Percentiles rank a stretch among this genome's conserved stretches.
Conservation (phyloP, 2,329 filamentous ascomycete species). For the Apiospora aurea region DNA sequence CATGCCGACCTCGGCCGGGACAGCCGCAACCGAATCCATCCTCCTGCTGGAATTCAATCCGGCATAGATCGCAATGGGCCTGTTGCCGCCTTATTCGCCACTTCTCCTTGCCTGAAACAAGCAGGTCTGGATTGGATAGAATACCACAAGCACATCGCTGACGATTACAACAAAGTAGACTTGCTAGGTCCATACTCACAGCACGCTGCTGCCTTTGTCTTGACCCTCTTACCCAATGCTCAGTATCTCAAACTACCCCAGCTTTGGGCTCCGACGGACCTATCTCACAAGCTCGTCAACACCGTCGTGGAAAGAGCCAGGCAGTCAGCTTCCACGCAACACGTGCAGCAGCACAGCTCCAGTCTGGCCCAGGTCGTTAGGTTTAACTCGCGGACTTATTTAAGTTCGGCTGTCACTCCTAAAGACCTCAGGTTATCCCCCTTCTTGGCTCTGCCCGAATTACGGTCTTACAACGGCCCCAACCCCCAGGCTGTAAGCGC, state of each 20-base stretch:
- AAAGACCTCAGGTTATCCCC: too few species aligned
- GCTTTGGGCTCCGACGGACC: neutral
- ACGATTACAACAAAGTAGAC: too few species aligned
- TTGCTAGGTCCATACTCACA: neutral
- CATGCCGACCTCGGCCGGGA: neutral
- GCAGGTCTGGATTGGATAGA: too few species aligned
- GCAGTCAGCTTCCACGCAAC: neutral
- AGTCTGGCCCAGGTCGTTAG: neutral
- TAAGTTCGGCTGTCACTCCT: too few species aligned
- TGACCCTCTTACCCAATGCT: neutral
- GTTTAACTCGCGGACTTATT: neutral
- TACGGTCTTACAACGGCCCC: neutral
- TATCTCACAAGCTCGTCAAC: neutral
- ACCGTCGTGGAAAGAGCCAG: neutral
- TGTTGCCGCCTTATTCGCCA: too few species aligned
- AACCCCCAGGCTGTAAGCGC: neutral
- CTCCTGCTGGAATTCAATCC: too few species aligned
- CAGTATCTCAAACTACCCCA: neutral
- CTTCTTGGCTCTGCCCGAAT: neutral
- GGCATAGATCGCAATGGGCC: too few species aligned
- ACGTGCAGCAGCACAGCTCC: neutral
- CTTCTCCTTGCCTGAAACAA: too few species aligned
- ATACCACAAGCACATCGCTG: too few species aligned
- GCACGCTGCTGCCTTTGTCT: neutral
- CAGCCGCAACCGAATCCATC: neutral